phyloP scores from a whole-genome alignment of 768 basidiomycete genomes.

The Auriscalpium vulgare region DNA sequence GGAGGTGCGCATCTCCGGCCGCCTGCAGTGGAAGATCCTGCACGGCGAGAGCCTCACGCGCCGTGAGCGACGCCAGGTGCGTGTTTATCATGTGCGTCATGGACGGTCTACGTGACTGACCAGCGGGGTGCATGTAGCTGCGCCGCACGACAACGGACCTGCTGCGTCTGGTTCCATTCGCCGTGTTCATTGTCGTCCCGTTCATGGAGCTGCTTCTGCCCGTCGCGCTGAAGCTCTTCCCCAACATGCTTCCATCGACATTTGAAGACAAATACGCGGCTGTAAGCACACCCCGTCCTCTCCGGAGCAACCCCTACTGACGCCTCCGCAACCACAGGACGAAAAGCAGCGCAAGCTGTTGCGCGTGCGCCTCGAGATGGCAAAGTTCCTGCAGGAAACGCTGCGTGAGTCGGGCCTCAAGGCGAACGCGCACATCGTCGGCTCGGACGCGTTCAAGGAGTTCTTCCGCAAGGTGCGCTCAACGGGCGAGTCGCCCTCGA shows the following conservation, averaged over 20 bases:
- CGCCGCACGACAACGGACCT: conserved; percentile 91
- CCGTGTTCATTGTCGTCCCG: conserved; percentile 89
- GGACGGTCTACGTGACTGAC: conserved; percentile 1
- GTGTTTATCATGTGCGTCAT: conserved; percentile 3
- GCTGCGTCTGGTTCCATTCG: conserved; percentile 88
- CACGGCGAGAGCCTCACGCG: conserved; percentile 88
- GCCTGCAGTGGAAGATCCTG: conserved; percentile 87
- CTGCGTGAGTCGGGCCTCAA: conserved; percentile 90
- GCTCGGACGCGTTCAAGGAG: conserved; percentile 94
- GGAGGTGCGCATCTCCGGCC: conserved; percentile 83
- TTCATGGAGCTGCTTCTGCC: conserved; percentile 98
- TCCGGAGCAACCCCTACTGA: background rate
- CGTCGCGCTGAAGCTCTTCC: conserved; percentile 94
- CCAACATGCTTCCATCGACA: conserved; percentile 96
- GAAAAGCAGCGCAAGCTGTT: conserved; percentile 96
- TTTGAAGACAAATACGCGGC: conserved; percentile 97
- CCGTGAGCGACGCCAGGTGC: conserved; percentile 86
- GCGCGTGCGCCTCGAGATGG: conserved; percentile 94
- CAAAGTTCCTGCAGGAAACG: conserved; percentile 98
- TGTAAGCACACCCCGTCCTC: conserved; percentile 35
- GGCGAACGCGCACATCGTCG: conserved; percentile 88
- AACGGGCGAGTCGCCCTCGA: conserved; percentile 89
- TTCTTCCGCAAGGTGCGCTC: conserved; percentile 98
- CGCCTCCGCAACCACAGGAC: conserved; percentile 42
- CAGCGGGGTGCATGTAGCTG: conserved; percentile 41